A percentile compares a stretch with the other conserved stretches of the same genome.
Evolutionary conservation across 202 grass and related monocot genomes (phyloP).

Genomic region (Panicum hallii): DNA sequence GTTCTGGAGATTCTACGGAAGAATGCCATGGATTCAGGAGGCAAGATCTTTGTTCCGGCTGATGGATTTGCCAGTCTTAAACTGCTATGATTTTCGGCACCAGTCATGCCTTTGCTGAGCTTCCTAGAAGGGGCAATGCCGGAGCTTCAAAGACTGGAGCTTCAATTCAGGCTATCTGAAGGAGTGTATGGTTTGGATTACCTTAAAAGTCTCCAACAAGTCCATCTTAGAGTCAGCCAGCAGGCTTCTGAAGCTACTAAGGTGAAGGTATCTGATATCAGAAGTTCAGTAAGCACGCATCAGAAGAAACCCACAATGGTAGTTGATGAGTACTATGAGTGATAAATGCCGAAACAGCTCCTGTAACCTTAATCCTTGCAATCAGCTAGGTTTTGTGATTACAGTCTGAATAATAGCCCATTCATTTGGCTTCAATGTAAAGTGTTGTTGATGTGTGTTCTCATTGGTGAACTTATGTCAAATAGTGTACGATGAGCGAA

Average conservation of each 20-base stretch:
- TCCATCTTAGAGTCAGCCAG: background rate
- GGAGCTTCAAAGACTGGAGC: slow-evolving; percentile 11
- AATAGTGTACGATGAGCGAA: no score
- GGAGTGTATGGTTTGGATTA: slow-evolving; percentile 9
- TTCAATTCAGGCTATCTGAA: background rate
- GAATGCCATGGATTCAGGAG: background rate
- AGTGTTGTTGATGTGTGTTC: background rate
- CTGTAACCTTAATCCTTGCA: background rate
- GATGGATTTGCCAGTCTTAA: background rate
- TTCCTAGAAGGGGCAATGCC: slow-evolving; percentile 26
- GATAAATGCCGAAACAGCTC: background rate
- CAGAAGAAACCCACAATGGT: background rate
- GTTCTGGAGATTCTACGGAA: background rate
- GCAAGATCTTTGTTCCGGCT: background rate
- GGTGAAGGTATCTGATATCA: background rate
- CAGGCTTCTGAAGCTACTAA: background rate
- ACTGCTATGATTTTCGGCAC: background rate
- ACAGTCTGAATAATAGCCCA: slow-evolving; percentile 3
- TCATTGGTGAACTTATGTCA: background rate
- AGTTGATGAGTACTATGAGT: slow-evolving; percentile 35
- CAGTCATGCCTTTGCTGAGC: background rate
- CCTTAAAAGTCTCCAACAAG: background rate
- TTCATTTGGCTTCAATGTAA: background rate
- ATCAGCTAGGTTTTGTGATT: background rate
- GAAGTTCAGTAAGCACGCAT: background rate